These are phyloP conservation scores for Fraxinus floribunda DNA, from an alignment of 305 asterid species.

Conservation along the genomic window DNA sequence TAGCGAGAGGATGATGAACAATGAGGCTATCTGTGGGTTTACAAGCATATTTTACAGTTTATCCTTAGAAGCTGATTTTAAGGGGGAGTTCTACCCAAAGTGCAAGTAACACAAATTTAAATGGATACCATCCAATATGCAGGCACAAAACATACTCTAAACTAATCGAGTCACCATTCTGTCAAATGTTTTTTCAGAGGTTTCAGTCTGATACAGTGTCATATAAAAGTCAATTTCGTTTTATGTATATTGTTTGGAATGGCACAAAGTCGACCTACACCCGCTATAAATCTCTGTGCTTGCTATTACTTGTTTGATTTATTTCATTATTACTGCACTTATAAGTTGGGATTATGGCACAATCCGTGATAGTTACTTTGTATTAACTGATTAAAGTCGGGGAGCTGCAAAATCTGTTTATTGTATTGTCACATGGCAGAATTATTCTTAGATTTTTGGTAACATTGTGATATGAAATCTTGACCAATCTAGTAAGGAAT, in stretches of 20 bases:
- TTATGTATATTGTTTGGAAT: not conserved
- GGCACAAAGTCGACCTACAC: not conserved
- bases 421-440: not conserved
- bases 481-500: not conserved
- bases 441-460: not conserved
- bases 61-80: not conserved
- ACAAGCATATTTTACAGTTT: not conserved
- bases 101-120: not conserved
- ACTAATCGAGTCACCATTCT: not conserved
- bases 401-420: not conserved
- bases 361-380: not conserved
- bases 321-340: not conserved
- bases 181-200: not conserved
- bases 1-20: not conserved
- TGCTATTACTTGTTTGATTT: not conserved
- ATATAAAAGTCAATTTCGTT: not conserved
- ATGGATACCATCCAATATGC: not conserved
- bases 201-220: not conserved
- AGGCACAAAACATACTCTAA: not conserved
- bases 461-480: not conserved
- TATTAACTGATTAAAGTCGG: not conserved
- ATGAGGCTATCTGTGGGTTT: not conserved
- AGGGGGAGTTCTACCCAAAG: not conserved
- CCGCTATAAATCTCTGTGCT: not conserved
- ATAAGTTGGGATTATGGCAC: not conserved